A percentile compares a stretch with the other conserved stretches of the same genome.
These are phyloP conservation scores for Rhizomucor miehei DNA, from an alignment of 371 early-diverging fungal genomes.

Conservation along the genomic window DNA sequence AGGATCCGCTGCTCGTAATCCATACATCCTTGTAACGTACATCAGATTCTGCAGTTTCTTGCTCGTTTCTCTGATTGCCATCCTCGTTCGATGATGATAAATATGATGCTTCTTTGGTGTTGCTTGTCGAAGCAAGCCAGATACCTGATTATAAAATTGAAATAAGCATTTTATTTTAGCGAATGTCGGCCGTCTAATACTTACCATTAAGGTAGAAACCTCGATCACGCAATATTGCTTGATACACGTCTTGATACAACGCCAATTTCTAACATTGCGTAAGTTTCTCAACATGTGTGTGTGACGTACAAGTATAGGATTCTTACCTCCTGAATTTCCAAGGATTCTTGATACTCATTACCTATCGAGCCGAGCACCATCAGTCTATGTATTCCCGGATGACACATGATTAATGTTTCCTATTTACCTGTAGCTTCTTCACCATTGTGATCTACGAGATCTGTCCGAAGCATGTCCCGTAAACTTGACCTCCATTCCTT, in stretches of 20 bases:
- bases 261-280: slow-evolving; percentile 14
- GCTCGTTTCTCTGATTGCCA: too few relatives aligned
- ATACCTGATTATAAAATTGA: too few relatives aligned
- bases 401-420: not conserved
- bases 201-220: slow-evolving; percentile 23
- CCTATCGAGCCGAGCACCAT: slow-evolving; percentile 11
- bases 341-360: slow-evolving; percentile 41
- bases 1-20: too few relatives aligned
- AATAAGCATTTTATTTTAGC: too few relatives aligned
- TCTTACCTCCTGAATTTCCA: slow-evolving; percentile 35
- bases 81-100: too few relatives aligned
- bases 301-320: not conserved
- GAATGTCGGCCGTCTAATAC: too few relatives aligned
- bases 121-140: too few relatives aligned
- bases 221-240: slow-evolving; percentile 24
- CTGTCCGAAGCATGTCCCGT: slow-evolving; percentile 16
- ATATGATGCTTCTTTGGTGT: too few relatives aligned
- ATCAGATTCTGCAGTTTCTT: too few relatives aligned
- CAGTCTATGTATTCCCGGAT: too few relatives aligned
- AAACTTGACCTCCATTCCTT: slow-evolving; percentile 21
- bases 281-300: not conserved
- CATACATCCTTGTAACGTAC: too few relatives aligned
- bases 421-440: slow-evolving; percentile 22
- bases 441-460: slow-evolving; percentile 23
- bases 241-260: slow-evolving; percentile 25